These are phyloP conservation scores for Agaricales sp. DNA, from an alignment of 1,284 basidiomycete species.

Conservation along the genomic window DNA sequence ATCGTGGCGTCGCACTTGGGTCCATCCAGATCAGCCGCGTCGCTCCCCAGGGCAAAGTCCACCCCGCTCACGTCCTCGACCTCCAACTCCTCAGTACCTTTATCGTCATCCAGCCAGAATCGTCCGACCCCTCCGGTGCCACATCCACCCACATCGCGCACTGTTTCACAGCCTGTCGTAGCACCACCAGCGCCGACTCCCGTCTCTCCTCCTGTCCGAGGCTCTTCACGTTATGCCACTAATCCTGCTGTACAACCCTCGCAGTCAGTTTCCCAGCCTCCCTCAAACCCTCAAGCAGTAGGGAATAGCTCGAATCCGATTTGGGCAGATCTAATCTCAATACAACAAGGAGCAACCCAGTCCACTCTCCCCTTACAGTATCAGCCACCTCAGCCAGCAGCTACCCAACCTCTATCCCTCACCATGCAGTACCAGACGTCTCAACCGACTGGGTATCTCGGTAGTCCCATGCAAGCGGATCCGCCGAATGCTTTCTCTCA, in stretches of 20 bases:
- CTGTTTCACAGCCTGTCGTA: not conserved
- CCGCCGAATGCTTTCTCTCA: not conserved
- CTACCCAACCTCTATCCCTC: not conserved
- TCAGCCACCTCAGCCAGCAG: not conserved
- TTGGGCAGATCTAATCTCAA: not conserved
- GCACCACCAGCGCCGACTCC: not conserved
- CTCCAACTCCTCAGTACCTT: slow-evolving; percentile 6
- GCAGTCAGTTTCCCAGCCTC: not conserved
- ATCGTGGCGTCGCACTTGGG: slow-evolving; percentile 35
- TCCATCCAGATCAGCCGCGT: slow-evolving; percentile 32
- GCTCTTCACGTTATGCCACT: not conserved
- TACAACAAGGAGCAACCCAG: not conserved
- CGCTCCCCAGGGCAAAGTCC: slow-evolving; percentile 9
- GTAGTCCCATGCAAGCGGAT: not conserved
- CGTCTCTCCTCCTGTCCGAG: not conserved
- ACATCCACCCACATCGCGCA: not conserved
- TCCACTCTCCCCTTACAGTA: not conserved
- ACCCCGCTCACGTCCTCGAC: slow-evolving; percentile 3
- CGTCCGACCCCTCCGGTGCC: not conserved
- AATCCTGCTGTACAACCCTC: not conserved
- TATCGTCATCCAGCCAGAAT: not conserved
- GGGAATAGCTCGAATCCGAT: not conserved
- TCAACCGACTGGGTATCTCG: not conserved
- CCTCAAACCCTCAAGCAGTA: not conserved
- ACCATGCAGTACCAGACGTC: not conserved